phyloP scores from a whole-genome alignment of 345 rosid species.

The Pseudoturritis turrita region DNA sequence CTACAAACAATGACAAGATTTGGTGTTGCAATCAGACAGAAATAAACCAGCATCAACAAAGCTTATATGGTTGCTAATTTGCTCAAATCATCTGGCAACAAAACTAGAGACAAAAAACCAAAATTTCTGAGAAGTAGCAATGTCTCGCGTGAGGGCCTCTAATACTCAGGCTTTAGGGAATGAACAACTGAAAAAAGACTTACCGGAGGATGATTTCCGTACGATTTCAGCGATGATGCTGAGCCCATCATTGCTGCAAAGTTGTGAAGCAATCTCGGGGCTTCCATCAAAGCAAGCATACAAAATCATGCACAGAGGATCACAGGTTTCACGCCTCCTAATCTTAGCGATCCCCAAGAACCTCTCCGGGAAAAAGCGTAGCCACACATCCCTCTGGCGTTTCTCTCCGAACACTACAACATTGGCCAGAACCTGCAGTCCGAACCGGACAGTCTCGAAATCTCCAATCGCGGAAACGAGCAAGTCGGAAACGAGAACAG shows the following conservation, averaged over 20 bases:
- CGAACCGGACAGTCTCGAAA: slow-evolving; percentile 40
- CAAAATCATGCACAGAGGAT: slow-evolving; percentile 72
- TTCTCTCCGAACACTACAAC: slow-evolving; percentile 57
- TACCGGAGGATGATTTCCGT: slow-evolving; percentile 53
- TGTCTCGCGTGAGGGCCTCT: too few relatives aligned
- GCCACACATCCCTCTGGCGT: slow-evolving; percentile 61
- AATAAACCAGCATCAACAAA: too few relatives aligned
- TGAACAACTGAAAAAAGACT: too few relatives aligned
- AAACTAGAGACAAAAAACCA: too few relatives aligned
- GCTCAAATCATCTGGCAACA: too few relatives aligned
- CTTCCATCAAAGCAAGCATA: slow-evolving; percentile 60
- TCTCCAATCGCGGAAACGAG: slow-evolving; percentile 28
- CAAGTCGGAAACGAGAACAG: slow-evolving; percentile 29
- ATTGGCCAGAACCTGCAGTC: slow-evolving; percentile 67
- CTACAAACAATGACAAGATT: slow-evolving; percentile 27
- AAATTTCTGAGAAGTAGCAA: neutral
- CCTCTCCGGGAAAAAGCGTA: slow-evolving; percentile 42
- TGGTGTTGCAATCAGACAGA: neutral
- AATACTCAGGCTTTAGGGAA: too few relatives aligned
- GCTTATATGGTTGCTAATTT: too few relatives aligned
- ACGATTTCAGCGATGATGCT: slow-evolving; percentile 40
- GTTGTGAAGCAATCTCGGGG: slow-evolving; percentile 32
- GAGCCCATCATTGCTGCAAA: slow-evolving; percentile 49
- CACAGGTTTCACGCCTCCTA: slow-evolving; percentile 46
- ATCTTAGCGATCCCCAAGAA: slow-evolving; percentile 44